A percentile compares a stretch with the other conserved stretches of the same genome.
phyloP scores from a whole-genome alignment of 2,329 filamentous ascomycete genomes.

The Trichoderma semiorbis region DNA sequence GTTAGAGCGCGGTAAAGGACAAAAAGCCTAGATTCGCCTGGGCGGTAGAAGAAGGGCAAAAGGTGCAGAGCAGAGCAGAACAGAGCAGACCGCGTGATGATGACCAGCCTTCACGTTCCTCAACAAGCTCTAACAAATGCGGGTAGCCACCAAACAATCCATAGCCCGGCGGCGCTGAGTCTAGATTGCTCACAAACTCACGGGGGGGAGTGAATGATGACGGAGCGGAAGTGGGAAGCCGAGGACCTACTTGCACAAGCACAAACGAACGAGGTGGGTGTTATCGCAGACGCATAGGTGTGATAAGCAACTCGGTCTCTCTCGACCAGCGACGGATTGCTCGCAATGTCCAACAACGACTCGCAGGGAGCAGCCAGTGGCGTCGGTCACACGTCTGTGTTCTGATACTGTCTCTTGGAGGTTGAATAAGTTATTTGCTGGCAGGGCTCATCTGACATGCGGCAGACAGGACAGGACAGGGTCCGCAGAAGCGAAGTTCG shows the following conservation, averaged over 20 bases:
- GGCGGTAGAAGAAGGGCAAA: background rate
- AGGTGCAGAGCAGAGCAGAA: background rate
- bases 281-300: background rate
- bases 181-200: background rate
- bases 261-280: background rate
- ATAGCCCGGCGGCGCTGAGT: background rate
- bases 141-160: slow-evolving; percentile 20
- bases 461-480: background rate
- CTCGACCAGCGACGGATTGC: background rate
- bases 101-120: slow-evolving; percentile 15
- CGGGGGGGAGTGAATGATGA: background rate
- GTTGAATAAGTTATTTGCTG: background rate
- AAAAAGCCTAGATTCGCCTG: background rate
- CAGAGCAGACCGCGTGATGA: slow-evolving; percentile 22
- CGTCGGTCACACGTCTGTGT: background rate
- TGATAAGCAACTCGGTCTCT: background rate
- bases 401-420: background rate
- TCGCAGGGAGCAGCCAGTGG: background rate
- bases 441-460: background rate
- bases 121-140: slow-evolving; percentile 11
- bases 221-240: background rate
- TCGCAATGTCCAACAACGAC: background rate
- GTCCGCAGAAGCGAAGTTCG: background rate
- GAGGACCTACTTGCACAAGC: background rate
- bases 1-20: background rate